Evolutionary conservation across 2,329 filamentous ascomycete species (phyloP).

Genomic region (Hymenoscyphus albidus): DNA sequence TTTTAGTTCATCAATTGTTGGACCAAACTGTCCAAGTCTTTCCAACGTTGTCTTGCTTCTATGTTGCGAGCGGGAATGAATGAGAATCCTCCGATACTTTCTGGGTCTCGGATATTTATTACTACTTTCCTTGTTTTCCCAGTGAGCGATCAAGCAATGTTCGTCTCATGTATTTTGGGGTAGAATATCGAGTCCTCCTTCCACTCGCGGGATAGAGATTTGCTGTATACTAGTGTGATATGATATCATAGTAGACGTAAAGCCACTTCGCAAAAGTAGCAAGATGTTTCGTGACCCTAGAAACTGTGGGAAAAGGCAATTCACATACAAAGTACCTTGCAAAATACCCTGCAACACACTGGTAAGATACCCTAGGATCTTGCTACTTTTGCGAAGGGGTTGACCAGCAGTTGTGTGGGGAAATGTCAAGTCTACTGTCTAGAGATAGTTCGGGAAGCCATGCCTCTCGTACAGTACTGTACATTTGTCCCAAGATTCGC

Average conservation of each 20-base stretch:
- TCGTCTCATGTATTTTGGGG: neutral
- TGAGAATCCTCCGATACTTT: neutral
- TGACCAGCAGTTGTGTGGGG: too few species aligned
- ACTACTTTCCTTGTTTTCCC: neutral
- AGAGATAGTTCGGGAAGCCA: neutral
- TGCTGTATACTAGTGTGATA: neutral
- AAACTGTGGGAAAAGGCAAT: too few species aligned
- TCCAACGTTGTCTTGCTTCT: neutral
- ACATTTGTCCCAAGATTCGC: neutral
- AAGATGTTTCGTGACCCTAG: too few species aligned
- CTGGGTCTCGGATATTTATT: neutral
- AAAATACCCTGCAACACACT: too few species aligned
- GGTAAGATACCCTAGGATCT: too few species aligned
- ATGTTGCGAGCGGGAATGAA: neutral
- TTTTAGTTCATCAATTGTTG: neutral
- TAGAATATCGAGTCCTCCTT: neutral
- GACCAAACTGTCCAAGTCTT: too few species aligned
- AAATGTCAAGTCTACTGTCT: too few species aligned
- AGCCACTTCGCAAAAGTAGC: too few species aligned
- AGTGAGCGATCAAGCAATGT: neutral
- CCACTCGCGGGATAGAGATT: neutral
- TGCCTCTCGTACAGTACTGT: neutral
- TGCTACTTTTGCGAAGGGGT: too few species aligned
- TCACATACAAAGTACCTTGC: too few species aligned
- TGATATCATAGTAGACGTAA: too few species aligned